Percentiles rank a stretch among this genome's conserved stretches.
Evolutionary conservation across 208 protist species (phyloP).

Genomic region (Herpetomonas samuelpessoai): DNA sequence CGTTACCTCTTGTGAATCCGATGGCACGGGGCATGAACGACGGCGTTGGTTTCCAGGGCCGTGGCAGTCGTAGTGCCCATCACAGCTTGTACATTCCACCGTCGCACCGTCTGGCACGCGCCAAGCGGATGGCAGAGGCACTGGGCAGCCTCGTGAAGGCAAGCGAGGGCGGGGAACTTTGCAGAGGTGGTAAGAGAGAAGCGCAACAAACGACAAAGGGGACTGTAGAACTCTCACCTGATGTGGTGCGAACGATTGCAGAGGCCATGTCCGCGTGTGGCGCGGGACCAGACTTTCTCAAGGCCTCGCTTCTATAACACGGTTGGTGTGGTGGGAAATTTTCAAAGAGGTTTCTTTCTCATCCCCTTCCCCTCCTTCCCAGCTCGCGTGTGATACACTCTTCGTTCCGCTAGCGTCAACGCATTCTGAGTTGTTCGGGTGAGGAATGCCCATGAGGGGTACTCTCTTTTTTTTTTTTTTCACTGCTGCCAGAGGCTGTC

Average conservation of each 20-base stretch:
- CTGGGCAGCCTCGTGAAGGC: slow-evolving; percentile 14
- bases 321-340: too few species aligned
- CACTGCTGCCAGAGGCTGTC: too few species aligned
- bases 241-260: slow-evolving; percentile 33
- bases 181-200: slow-evolving; percentile 25
- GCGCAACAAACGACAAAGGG: background rate
- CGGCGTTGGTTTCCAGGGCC: background rate
- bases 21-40: background rate
- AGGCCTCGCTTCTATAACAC: slow-evolving; percentile 44
- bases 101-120: slow-evolving; percentile 18
- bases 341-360: too few species aligned
- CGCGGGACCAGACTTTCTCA: slow-evolving; percentile 56
- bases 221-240: slow-evolving; percentile 16
- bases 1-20: too few species aligned
- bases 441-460: too few species aligned
- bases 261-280: slow-evolving; percentile 44
- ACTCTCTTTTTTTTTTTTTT: too few species aligned
- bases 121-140: background rate
- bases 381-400: too few species aligned
- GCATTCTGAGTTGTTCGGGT: too few species aligned
- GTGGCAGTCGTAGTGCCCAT: slow-evolving; percentile 6
- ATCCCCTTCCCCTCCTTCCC: too few species aligned
- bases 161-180: slow-evolving; percentile 23
- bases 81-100: slow-evolving; percentile 49
- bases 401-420: too few species aligned